These are phyloP conservation scores for Leucocoprinus sp. DNA, from an alignment of 768 basidiomycete species.

Conservation along the genomic window DNA sequence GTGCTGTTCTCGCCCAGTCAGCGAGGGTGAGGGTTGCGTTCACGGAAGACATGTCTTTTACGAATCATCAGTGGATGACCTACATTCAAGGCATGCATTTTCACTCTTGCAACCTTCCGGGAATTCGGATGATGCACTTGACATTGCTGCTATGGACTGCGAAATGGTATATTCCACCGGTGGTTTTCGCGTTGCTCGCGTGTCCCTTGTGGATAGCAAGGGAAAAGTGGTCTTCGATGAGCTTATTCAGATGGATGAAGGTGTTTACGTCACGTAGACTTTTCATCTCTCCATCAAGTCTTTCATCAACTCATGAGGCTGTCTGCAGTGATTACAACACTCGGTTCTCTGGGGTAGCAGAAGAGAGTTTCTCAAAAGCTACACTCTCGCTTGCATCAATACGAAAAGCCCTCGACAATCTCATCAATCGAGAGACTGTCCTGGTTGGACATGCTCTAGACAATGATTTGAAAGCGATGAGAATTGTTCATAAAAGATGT, in stretches of 20 bases:
- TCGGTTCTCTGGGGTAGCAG: conserved; percentile 77
- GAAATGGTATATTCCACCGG: conserved; percentile 96
- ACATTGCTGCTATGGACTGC: conserved; percentile 88
- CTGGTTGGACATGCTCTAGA: conserved; percentile 88
- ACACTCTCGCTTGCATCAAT: conserved; percentile 57
- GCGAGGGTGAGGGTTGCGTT: conserved; percentile 60
- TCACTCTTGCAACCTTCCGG: conserved; percentile 32
- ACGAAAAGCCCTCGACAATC: conserved; percentile 55
- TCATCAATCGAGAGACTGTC: conserved; percentile 76
- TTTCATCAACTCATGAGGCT: conserved; percentile 4
- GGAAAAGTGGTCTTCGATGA: conserved; percentile 78
- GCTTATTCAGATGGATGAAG: conserved; percentile 72
- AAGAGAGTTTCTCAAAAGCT: conserved; percentile 52
- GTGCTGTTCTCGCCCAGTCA: conserved; percentile 67
- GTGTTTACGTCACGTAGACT: conserved; percentile 67
- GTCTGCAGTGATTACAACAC: conserved; percentile 78
- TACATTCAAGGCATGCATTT: conserved; percentile 75
- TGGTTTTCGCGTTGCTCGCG: conserved; percentile 83
- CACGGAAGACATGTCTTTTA: conserved; percentile 88
- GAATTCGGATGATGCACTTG: conserved; percentile 33
- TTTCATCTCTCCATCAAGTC: background rate
- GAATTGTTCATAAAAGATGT: conserved; percentile 77
- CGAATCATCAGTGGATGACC: conserved; percentile 52
- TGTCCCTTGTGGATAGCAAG: conserved; percentile 78
- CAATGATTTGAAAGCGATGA: conserved; percentile 86